These are phyloP conservation scores for Cnidoscolus chayamansa DNA, from an alignment of 441 rosid genomes.

Conservation along the genomic window DNA sequence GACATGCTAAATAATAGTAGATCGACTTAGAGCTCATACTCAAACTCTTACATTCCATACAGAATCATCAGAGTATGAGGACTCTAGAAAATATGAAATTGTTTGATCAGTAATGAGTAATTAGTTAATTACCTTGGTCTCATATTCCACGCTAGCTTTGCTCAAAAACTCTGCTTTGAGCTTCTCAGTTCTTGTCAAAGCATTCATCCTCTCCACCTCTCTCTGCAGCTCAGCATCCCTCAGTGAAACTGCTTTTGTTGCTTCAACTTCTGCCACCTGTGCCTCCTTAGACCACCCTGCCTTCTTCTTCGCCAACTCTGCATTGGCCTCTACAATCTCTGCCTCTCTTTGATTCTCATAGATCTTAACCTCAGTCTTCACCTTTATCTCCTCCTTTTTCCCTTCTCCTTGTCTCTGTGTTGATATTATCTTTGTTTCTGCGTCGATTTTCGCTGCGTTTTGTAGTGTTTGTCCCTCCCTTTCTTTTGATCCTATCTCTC, in stretches of 20 bases:
- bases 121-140: conserved; percentile 43
- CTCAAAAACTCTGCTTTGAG: conserved; percentile 63
- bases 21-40: no score
- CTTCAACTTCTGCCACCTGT: conserved; percentile 63
- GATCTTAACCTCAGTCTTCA: conserved; percentile 51
- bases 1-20: no score
- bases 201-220: conserved; percentile 61
- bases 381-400: conserved; percentile 53
- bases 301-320: conserved; percentile 56
- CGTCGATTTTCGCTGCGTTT: conserved; percentile 62
- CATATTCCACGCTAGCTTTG: conserved; percentile 67
- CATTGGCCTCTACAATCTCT: conserved; percentile 55
- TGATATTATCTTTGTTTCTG: conserved; percentile 51
- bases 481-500: conserved; percentile 51
- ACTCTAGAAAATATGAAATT: background rate
- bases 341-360: conserved; percentile 61
- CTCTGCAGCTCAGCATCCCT: conserved; percentile 61
- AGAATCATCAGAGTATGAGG: no score
- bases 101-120: background rate
- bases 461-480: conserved; percentile 50
- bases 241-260: conserved; percentile 49
- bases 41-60: no score
- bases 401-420: conserved; percentile 57
- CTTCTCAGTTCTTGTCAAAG: conserved; percentile 53
- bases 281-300: conserved; percentile 53